These are phyloP conservation scores for Xylaria polymorpha DNA, from an alignment of 2,329 filamentous ascomycete species.

Conservation along the genomic window DNA sequence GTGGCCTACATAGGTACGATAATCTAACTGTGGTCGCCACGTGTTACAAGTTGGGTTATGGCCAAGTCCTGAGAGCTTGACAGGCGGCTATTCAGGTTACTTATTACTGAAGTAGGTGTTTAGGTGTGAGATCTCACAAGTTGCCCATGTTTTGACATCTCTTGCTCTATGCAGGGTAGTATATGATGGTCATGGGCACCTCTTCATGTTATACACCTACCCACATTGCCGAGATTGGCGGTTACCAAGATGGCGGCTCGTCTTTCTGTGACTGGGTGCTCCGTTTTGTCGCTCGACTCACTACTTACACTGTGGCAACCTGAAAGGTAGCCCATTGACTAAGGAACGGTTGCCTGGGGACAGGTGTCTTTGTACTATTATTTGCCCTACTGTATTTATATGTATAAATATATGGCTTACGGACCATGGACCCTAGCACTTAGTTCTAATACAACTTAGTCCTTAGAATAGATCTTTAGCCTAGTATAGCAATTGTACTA, in stretches of 20 bases:
- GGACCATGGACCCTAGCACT: too few species aligned
- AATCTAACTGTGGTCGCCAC: background rate
- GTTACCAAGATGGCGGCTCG: background rate
- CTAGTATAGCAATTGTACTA: too few species aligned
- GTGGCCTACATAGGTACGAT: background rate
- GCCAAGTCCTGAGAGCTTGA: background rate
- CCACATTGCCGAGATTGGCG: background rate
- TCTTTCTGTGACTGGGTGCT: background rate
- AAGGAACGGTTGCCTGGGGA: too few species aligned
- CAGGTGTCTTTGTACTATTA: too few species aligned
- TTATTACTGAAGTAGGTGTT: background rate
- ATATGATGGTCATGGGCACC: background rate
- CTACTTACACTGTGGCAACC: too few species aligned
- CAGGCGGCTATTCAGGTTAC: background rate
- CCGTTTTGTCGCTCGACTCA: background rate
- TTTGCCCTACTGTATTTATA: too few species aligned
- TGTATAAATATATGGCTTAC: too few species aligned
- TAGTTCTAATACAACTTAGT: too few species aligned
- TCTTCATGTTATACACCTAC: background rate
- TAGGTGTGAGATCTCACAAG: background rate
- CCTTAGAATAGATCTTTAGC: too few species aligned
- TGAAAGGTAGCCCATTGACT: too few species aligned
- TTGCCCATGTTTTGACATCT: background rate
- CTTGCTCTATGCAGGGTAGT: background rate
- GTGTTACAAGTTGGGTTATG: background rate